Conservation (phyloP, 2,329 filamentous ascomycete genomes). For the Venturia pyrina region DNA sequence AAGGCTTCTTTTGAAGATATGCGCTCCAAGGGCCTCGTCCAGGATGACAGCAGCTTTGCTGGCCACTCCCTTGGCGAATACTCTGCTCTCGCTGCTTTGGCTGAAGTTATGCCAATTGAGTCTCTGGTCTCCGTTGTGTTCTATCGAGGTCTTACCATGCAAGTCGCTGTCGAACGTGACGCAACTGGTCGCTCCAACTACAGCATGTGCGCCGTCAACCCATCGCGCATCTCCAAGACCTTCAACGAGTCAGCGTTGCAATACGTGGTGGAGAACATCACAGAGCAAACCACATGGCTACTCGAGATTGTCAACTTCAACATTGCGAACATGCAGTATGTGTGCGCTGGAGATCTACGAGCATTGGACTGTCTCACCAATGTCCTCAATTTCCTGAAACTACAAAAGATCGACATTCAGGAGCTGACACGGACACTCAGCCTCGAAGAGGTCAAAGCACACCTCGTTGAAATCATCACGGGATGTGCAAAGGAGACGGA, state of each 20-base stretch:
- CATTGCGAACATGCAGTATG: constrained; percentile 61
- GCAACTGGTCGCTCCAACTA: constrained; percentile 91
- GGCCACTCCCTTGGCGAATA: constrained; percentile 98
- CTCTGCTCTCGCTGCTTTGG: constrained; percentile 87
- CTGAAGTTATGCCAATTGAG: constrained; percentile 99
- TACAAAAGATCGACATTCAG: constrained; percentile 95
- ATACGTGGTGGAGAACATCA: constrained; percentile 92
- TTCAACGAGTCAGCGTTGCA: constrained; percentile 97
- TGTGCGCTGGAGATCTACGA: constrained; percentile 56
- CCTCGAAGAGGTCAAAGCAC: constrained; percentile 82
- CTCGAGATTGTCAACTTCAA: constrained; percentile 98
- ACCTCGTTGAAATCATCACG: constrained; percentile 82
- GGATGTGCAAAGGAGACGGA: constrained; percentile 80
- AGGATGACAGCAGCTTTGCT: constrained; percentile 92
- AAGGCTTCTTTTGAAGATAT: constrained; percentile 99
- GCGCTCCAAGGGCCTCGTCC: constrained; percentile 91
- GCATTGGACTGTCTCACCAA: constrained; percentile 59
- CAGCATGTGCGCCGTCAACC: constrained; percentile 98
- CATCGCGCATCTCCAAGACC: constrained; percentile 93
- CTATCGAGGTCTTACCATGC: constrained; percentile 98
- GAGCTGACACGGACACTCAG: constrained; percentile 76
- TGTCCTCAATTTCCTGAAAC: constrained; percentile 90
- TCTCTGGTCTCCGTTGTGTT: constrained; percentile 96
- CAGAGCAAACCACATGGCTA: constrained; percentile 89
- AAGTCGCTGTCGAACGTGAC: constrained; percentile 96